Percentiles rank a stretch among this genome's conserved stretches.
Evolutionary conservation across 129 eudicot species (phyloP).

Genomic region (Daucus carota): DH1_v3.0 NC_030386.2:36024501-36025000

Average conservation of each 20-base stretch:
- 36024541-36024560: not conserved
- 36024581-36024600: no score
- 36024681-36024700: not conserved
- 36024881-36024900: not conserved
- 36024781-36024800: not conserved
- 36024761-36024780: not conserved
- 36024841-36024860: not conserved
- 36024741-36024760: slow-evolving; percentile 5
- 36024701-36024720: not conserved
- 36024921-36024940: not conserved
- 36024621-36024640: no score
- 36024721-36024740: not conserved
- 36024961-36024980: not conserved
- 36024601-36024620: no score
- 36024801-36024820: not conserved
- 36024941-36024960: not conserved
- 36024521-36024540: no score
- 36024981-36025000: not conserved
- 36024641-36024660: not conserved
- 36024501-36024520: no score
- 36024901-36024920: not conserved
- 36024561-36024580: no score
- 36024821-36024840: not conserved
- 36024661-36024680: no score
- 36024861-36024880: not conserved